Conservation (phyloP, 257 asterid genomes). For the Solanum rostratum region DNA sequence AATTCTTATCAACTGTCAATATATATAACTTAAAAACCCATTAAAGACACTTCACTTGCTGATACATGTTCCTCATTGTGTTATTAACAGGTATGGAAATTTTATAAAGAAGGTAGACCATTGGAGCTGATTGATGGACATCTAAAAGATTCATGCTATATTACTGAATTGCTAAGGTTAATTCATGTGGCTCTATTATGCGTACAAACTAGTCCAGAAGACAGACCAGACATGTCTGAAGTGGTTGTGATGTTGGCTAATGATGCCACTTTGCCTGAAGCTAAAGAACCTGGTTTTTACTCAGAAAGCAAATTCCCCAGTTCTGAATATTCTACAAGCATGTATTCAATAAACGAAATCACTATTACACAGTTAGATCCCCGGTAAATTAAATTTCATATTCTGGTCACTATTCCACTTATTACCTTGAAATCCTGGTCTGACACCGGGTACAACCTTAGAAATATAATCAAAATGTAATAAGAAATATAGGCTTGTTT, state of each 20-base stretch:
- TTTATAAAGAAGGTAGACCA: conserved; percentile 12
- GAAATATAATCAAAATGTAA: too few species aligned
- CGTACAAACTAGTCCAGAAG: conserved; percentile 10
- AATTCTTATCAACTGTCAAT: not conserved
- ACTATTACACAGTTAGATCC: not conserved
- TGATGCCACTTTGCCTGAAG: conserved; percentile 4
- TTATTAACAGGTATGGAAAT: conserved; percentile 6
- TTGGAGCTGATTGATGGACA: conserved; percentile 3
- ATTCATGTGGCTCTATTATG: conserved; percentile 15
- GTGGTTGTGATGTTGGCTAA: conserved; percentile 18
- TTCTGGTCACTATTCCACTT: too few species aligned
- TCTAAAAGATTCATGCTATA: not conserved
- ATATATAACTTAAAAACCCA: not conserved
- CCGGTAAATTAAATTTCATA: not conserved
- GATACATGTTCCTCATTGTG: not conserved
- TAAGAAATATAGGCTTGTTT: too few species aligned
- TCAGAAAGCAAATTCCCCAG: not conserved
- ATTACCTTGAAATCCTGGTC: too few species aligned
- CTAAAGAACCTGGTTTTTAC: conserved; percentile 6
- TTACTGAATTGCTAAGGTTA: conserved; percentile 1
- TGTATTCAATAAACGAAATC: not conserved
- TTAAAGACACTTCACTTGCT: not conserved
- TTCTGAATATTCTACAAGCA: not conserved
- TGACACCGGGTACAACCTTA: too few species aligned
- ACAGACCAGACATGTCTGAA: conserved; percentile 14